A percentile compares a stretch with the other conserved stretches of the same genome.
phyloP scores from a whole-genome alignment of 2,329 filamentous ascomycete genomes.

The Fusarium sp. region DNA sequence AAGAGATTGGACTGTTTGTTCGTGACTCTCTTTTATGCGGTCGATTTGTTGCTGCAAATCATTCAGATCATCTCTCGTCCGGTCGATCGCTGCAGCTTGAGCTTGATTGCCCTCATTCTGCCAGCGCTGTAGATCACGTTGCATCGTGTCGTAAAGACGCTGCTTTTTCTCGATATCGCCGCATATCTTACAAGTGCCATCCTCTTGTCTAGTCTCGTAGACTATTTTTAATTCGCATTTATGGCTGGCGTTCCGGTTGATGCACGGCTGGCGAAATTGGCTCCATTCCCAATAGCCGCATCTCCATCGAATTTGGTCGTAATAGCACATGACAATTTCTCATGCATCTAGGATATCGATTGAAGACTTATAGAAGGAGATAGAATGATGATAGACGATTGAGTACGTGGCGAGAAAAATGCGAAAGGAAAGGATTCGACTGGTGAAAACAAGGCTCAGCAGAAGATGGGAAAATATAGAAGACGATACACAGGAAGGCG shows the following conservation, averaged over 20 bases:
- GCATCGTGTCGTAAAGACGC: slow-evolving; percentile 79
- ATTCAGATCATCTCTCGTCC: slow-evolving; percentile 75
- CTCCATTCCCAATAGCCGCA: slow-evolving; percentile 97
- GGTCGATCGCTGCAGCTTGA: slow-evolving; percentile 75
- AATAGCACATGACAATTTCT: slow-evolving; percentile 85
- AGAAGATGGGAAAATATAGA: not conserved
- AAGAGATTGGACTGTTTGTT: slow-evolving; percentile 51
- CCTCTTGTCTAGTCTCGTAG: slow-evolving; percentile 74
- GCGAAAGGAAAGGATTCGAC: no score
- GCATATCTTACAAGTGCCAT: slow-evolving; percentile 82
- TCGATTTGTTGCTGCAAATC: slow-evolving; percentile 72
- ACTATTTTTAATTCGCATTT: slow-evolving; percentile 94
- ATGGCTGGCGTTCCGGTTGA: slow-evolving; percentile 91
- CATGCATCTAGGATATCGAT: not conserved
- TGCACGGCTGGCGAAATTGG: slow-evolving; percentile 84
- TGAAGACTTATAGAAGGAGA: no score
- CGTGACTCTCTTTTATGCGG: slow-evolving; percentile 58
- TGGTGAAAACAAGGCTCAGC: no score
- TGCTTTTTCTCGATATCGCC: slow-evolving; percentile 89
- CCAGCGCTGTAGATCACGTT: slow-evolving; percentile 81
- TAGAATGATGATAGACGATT: not conserved
- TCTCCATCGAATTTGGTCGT: slow-evolving; percentile 84
- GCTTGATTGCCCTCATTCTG: slow-evolving; percentile 74
- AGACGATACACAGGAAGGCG: no score
- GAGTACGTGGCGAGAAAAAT: not conserved